phyloP scores from a whole-genome alignment of 139 green algal species.

The Marvania coccoides region DNA sequence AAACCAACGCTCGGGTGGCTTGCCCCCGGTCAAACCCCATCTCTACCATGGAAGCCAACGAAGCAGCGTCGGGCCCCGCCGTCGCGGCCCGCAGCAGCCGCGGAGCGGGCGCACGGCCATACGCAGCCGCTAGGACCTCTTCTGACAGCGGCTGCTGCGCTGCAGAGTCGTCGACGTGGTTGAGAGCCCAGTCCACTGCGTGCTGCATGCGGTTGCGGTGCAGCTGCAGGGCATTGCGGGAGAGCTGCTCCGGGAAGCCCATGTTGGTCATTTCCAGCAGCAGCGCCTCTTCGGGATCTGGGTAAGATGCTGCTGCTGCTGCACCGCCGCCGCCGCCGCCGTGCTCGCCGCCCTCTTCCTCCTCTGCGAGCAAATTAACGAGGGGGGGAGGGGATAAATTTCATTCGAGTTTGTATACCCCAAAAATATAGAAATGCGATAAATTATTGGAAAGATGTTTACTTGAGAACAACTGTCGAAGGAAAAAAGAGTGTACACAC shows the following conservation, averaged over 20 bases:
- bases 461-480: too few relatives aligned
- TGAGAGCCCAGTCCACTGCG: background rate
- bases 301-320: background rate
- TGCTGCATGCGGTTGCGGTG: background rate
- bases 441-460: too few relatives aligned
- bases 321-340: background rate
- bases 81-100: background rate
- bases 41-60: background rate
- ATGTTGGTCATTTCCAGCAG: background rate
- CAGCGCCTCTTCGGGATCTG: background rate
- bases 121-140: background rate
- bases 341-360: too few relatives aligned
- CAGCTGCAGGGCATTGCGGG: background rate
- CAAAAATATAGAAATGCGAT: too few relatives aligned
- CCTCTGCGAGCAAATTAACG: too few relatives aligned
- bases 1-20: background rate
- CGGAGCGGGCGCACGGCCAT: background rate
- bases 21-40: background rate
- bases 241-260: background rate
- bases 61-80: background rate
- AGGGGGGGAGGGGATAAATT: too few relatives aligned
- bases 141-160: background rate
- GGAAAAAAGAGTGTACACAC: too few relatives aligned
- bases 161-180: background rate
- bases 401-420: too few relatives aligned